Conservation (phyloP, 192 early-diverging fungal species). For the Pecoramyces ruminantium region DNA sequence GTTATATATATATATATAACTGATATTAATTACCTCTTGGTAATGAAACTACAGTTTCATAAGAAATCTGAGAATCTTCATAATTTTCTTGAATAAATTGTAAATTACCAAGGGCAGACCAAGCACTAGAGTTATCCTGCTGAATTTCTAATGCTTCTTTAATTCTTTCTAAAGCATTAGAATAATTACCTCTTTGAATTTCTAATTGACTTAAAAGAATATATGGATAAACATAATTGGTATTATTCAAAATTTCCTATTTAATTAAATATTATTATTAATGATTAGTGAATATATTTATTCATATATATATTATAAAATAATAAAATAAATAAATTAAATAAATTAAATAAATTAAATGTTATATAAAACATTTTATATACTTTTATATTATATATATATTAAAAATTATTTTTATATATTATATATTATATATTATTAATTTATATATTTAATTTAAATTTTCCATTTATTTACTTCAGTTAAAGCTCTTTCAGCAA, state of each 20-base stretch:
- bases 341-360: too few species aligned
- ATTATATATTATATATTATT: too few species aligned
- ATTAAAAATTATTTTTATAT: too few species aligned
- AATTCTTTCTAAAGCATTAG: conserved; percentile 16
- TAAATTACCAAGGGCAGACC: conserved; percentile 24
- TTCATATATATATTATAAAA: too few species aligned
- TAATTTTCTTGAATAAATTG: conserved; percentile 25
- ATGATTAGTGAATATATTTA: too few species aligned
- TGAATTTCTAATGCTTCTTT: conserved; percentile 23
- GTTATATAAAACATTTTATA: too few species aligned
- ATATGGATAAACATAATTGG: conserved; percentile 13
- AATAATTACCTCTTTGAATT: conserved; percentile 18
- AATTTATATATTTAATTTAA: too few species aligned
- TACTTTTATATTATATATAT: too few species aligned
- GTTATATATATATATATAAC: too few species aligned
- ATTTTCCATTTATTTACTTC: conserved; percentile 7
- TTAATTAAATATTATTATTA: too few species aligned
- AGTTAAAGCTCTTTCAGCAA: conserved; percentile 31
- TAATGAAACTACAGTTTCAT: conserved; percentile 33
- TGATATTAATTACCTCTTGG: conserved; percentile 18
- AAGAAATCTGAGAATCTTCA: conserved; percentile 19
- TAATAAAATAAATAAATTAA: not conserved
- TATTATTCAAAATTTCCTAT: conserved; percentile 20
- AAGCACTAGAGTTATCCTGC: conserved; percentile 30
- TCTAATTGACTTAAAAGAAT: conserved; percentile 26